Conservation (phyloP, 2,329 filamentous ascomycete species). For the Curvularia hawaiiensis region DNA sequence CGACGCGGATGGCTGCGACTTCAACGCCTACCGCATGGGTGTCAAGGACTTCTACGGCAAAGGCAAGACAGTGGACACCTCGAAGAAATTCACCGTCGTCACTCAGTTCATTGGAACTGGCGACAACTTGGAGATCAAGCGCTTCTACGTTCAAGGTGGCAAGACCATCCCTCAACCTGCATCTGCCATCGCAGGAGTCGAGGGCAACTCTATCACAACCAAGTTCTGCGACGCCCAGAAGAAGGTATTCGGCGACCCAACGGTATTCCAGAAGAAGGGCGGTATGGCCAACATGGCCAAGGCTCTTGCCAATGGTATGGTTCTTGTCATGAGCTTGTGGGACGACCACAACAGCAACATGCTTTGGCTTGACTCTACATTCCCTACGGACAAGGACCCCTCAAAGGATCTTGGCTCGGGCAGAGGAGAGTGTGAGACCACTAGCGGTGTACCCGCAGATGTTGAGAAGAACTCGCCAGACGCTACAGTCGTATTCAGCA, state of each 20-base stretch:
- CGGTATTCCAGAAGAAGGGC: constrained; percentile 61
- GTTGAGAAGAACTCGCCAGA: constrained; percentile 29
- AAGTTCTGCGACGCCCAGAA: constrained; percentile 37
- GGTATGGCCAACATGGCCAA: constrained; percentile 62
- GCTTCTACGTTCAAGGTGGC: constrained; percentile 57
- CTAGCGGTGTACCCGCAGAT: constrained; percentile 38
- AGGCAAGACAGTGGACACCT: constrained; percentile 53
- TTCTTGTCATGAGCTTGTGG: constrained; percentile 66
- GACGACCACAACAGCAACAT: constrained; percentile 71
- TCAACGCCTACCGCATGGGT: constrained; percentile 64
- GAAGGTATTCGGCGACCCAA: constrained; percentile 39
- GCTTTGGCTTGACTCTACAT: constrained; percentile 74
- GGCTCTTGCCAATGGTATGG: constrained; percentile 63
- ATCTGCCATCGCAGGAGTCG: constrained; percentile 53
- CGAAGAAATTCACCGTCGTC: constrained; percentile 52
- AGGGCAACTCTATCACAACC: constrained; percentile 40
- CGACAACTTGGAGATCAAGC: constrained; percentile 52
- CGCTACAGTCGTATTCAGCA: constrained; percentile 34
- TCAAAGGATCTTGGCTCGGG: constrained; percentile 33
- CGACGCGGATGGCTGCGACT: constrained; percentile 72
- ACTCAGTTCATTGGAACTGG: constrained; percentile 55
- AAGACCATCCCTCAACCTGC: constrained; percentile 53
- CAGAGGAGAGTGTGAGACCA: constrained; percentile 36
- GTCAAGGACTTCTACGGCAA: constrained; percentile 66
- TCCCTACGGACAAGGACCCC: constrained; percentile 53